A percentile compares a stretch with the other conserved stretches of the same genome.
Conservation (phyloP, 1,139 yeast species). For the Blastobotrys arbuscula region DNA sequence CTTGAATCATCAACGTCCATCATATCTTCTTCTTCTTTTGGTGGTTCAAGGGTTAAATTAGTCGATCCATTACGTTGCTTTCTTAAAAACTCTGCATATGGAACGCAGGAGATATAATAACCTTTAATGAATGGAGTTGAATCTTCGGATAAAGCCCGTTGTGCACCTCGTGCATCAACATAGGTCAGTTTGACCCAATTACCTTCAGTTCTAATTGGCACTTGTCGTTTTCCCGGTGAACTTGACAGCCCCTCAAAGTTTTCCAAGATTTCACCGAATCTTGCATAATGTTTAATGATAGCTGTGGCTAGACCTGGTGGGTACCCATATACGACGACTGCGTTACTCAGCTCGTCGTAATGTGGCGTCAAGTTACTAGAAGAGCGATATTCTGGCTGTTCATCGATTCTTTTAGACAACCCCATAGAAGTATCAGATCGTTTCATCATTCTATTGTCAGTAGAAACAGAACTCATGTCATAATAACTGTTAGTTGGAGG, state of each 20-base stretch:
- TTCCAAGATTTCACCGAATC: slow-evolving; percentile 76
- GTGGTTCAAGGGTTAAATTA: no score
- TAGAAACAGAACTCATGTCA: slow-evolving; percentile 20
- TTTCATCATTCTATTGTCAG: not conserved
- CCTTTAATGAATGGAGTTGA: not conserved
- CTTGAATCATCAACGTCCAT: slow-evolving; percentile 18
- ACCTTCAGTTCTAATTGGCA: slow-evolving; percentile 73
- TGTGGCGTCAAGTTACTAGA: not conserved
- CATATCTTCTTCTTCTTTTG: slow-evolving; percentile 23
- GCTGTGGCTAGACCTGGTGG: slow-evolving; percentile 67
- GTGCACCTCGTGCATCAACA: slow-evolving; percentile 67
- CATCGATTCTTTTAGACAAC: not conserved
- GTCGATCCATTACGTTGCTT: no score
- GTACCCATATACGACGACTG: slow-evolving; percentile 84
- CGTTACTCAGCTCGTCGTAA: slow-evolving; percentile 31
- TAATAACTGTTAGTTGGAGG: slow-evolving; percentile 35
- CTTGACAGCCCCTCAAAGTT: slow-evolving; percentile 38
- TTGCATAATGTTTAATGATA: slow-evolving; percentile 68
- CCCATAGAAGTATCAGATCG: slow-evolving; percentile 6
- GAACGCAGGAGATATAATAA: not conserved
- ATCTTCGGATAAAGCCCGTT: slow-evolving; percentile 78
- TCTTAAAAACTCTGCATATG: not conserved
- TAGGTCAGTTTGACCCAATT: slow-evolving; percentile 89
- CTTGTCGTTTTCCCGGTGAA: slow-evolving; percentile 19
- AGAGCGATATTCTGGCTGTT: not conserved